Conservation (phyloP, 345 rosid species). For the Gossypium stocksii region DNA sequence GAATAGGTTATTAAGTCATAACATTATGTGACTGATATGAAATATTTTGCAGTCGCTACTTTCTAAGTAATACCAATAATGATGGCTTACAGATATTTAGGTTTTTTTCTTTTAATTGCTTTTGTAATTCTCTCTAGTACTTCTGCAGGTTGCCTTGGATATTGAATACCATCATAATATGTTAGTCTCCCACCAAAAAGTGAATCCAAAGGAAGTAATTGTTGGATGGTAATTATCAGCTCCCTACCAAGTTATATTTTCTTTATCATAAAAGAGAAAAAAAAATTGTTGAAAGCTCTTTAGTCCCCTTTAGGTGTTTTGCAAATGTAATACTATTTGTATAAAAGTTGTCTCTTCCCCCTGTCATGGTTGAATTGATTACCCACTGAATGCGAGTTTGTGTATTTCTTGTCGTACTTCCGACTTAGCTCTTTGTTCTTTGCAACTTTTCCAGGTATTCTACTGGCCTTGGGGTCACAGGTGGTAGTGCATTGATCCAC, state of each 20-base stretch:
- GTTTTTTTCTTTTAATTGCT: not conserved
- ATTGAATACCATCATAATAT: slow-evolving; percentile 92
- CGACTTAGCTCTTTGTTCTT: not conserved
- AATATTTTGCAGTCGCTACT: not conserved
- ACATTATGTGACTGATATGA: not conserved
- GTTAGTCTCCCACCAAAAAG: slow-evolving; percentile 81
- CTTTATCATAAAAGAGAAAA: not conserved
- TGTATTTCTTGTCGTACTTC: not conserved
- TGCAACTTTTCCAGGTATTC: slow-evolving; percentile 61
- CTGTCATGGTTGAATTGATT: not conserved
- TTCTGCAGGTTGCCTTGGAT: slow-evolving; percentile 83
- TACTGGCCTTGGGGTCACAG: slow-evolving; percentile 87
- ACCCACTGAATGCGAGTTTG: not conserved
- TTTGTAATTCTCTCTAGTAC: not conserved
- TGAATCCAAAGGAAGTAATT: slow-evolving; percentile 90
- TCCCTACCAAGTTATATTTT: not conserved
- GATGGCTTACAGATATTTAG: not conserved
- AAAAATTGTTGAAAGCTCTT: not conserved
- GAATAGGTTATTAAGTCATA: not conserved
- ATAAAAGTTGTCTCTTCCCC: not conserved
- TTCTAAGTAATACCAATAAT: not conserved
- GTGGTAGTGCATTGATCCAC: slow-evolving; percentile 88
- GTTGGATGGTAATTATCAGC: slow-evolving; percentile 78
- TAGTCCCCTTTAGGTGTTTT: not conserved
- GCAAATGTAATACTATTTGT: not conserved